Evolutionary conservation across 768 basidiomycete genomes (phyloP), one percentile per base, ranked within the genome.

Genomic region (Leucosporidium creatinivorum): DNA sequence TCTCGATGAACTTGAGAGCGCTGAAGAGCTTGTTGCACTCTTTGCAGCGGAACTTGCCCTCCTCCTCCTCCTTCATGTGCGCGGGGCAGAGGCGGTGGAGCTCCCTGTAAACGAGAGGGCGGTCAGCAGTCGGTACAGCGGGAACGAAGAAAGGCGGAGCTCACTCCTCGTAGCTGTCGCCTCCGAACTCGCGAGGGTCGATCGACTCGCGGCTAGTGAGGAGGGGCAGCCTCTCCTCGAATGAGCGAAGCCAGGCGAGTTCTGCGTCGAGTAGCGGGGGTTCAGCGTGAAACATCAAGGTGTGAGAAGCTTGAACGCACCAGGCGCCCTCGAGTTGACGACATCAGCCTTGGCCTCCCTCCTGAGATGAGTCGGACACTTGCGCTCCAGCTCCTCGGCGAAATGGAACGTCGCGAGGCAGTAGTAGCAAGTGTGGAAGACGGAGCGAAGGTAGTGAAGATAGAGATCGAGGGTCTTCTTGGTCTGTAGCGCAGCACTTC

Each of bases 341-440:
- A 44, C 39, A 31, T 49, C 30, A 3, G 25, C 36, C 44, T n/a
- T 68, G 58, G 61, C 61, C 10, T 59, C 63, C 26, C 28, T 44
- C 51, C 33, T 65, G 39, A 89, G 82, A 81, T 99, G 96, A 81
- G 86, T 86, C 74, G 96, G 81, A 83, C 94, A 97, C 81, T 92
- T 91, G 77, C 91, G 85, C 79, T 92, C 87, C 75, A 99, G 83
- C 82, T 96, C 92, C 81, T 99, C 96, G 78, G 89, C 80, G 81
- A 92, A 92, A 80, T 94, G 88, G 78, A 87, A 88, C 73, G 90
- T 85, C 77, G 91, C 86, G 75, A 88, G 87, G 83, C 96, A 99
- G 81, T 99, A 99, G 81, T 94, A 99, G 85, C 96, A 96, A 76
- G 90, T 87, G 84, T 91, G 84, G 80, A 88, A 93, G 63, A 89